A percentile compares a stretch with the other conserved stretches of the same genome.
These are phyloP conservation scores for Pythium dissotocum DNA, from an alignment of 352 stramenopile genomes.

Conservation along the genomic window DNA sequence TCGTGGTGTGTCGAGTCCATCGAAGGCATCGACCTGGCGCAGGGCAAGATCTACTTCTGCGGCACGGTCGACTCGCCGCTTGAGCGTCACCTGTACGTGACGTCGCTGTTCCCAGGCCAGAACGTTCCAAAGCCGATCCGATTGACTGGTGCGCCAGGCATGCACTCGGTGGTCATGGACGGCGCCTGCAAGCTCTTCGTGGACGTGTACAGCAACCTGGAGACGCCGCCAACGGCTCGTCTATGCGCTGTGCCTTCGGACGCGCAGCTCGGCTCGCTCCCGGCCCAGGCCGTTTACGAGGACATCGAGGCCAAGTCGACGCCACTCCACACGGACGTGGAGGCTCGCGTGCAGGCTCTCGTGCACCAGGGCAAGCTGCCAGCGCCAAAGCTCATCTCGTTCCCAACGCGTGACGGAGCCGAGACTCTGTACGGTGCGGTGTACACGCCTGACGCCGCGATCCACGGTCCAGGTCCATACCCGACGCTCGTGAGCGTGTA, in stretches of 20 bases:
- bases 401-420: slow-evolving; percentile 83
- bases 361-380: slow-evolving; percentile 51
- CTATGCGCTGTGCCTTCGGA: slow-evolving; percentile 57
- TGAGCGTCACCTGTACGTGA: slow-evolving; percentile 92
- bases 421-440: slow-evolving; percentile 91
- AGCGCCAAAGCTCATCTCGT: slow-evolving; percentile 64
- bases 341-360: slow-evolving; percentile 57
- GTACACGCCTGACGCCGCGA: slow-evolving; percentile 86
- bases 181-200: slow-evolving; percentile 75
- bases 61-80: slow-evolving; percentile 85
- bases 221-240: slow-evolving; percentile 58
- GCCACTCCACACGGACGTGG: slow-evolving; percentile 57
- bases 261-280: slow-evolving; percentile 30
- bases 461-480: slow-evolving; percentile 92
- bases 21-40: slow-evolving; percentile 74
- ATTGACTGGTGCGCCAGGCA: slow-evolving; percentile 78
- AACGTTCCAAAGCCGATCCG: slow-evolving; percentile 53
- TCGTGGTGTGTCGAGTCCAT: slow-evolving; percentile 82
- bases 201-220: slow-evolving; percentile 82
- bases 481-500: slow-evolving; percentile 96
- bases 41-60: slow-evolving; percentile 88
- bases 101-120: slow-evolving; percentile 51
- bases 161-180: slow-evolving; percentile 93
- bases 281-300: slow-evolving; percentile 40
- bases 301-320: slow-evolving; percentile 46